A percentile compares a stretch with the other conserved stretches of the same genome.
Evolutionary conservation across 108 stramenopile species (phyloP).

Genomic region (Cyclotella atomus): DNA sequence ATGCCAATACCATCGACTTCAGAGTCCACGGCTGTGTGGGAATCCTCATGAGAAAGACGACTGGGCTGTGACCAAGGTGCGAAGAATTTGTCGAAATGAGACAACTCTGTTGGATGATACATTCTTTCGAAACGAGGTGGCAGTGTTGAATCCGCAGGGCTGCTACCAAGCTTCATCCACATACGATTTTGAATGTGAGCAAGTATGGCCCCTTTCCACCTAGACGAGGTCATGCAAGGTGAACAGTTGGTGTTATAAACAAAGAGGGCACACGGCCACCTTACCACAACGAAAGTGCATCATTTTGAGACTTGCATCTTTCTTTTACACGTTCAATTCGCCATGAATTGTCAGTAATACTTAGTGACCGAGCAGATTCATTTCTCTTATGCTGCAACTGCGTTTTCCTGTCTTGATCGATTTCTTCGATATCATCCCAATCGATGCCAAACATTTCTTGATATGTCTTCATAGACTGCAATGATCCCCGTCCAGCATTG

Average conservation of each 20-base stretch:
- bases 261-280: too few species aligned
- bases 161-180: conserved; percentile 82
- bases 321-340: conserved; percentile 45
- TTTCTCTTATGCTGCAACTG: conserved; percentile 5
- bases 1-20: conserved; percentile 50
- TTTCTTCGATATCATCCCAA: conserved; percentile 52
- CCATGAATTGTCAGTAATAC: conserved; percentile 18
- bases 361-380: conserved; percentile 10
- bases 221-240: background rate
- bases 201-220: conserved; percentile 80
- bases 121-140: conserved; percentile 84
- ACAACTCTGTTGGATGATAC: conserved; percentile 46
- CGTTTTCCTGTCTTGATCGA: conserved; percentile 15
- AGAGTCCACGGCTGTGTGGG: conserved; percentile 38
- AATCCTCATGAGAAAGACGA: conserved; percentile 69
- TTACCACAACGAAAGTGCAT: conserved; percentile 66
- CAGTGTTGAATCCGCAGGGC: conserved; percentile 50
- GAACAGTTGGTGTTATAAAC: too few species aligned
- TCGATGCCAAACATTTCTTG: conserved; percentile 72
- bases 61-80: conserved; percentile 79
- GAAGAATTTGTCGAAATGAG: conserved; percentile 70
- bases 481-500: conserved; percentile 59
- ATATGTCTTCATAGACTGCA: conserved; percentile 75
- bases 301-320: conserved; percentile 64
- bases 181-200: conserved; percentile 75